Conservation (phyloP, 2,329 filamentous ascomycete species). For the Neonectria punicea region DNA sequence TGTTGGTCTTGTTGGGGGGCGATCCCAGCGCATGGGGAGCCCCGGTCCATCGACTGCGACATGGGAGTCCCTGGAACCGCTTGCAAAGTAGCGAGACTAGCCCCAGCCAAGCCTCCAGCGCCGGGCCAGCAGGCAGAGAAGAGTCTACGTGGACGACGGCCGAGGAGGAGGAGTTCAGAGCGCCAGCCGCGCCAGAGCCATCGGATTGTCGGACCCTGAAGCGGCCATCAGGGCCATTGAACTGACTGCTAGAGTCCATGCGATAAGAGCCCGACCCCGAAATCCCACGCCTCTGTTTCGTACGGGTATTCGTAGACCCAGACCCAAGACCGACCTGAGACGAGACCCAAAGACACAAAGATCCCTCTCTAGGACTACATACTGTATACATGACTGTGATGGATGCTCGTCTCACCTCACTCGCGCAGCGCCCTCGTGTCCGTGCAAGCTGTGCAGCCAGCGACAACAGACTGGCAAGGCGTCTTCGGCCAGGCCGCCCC, state of each 20-base stretch:
- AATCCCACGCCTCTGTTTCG: too few relatives aligned
- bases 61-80: constrained; percentile 30
- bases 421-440: constrained; percentile 19
- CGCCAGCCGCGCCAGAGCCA: constrained; percentile 31
- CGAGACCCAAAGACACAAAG: neutral
- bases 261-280: constrained; percentile 18
- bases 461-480: neutral
- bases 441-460: neutral
- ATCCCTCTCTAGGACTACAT: neutral
- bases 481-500: constrained; percentile 31
- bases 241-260: neutral
- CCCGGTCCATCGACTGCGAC: constrained; percentile 17
- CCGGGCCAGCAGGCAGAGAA: constrained; percentile 13
- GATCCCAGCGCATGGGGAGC: constrained; percentile 29
- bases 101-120: constrained; percentile 1
- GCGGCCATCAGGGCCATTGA: constrained; percentile 7
- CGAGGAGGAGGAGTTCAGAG: constrained; percentile 9
- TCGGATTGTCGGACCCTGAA: neutral
- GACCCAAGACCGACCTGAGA: neutral
- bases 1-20: constrained; percentile 21
- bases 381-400: constrained; percentile 14
- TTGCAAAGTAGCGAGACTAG: constrained; percentile 7
- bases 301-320: too few relatives aligned
- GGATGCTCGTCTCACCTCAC: constrained; percentile 27
- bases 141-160: constrained; percentile 23